Percentiles rank a stretch among this genome's conserved stretches.
Conservation (phyloP, 192 early-diverging fungal genomes). For the Coemansia aciculifera region DNA sequence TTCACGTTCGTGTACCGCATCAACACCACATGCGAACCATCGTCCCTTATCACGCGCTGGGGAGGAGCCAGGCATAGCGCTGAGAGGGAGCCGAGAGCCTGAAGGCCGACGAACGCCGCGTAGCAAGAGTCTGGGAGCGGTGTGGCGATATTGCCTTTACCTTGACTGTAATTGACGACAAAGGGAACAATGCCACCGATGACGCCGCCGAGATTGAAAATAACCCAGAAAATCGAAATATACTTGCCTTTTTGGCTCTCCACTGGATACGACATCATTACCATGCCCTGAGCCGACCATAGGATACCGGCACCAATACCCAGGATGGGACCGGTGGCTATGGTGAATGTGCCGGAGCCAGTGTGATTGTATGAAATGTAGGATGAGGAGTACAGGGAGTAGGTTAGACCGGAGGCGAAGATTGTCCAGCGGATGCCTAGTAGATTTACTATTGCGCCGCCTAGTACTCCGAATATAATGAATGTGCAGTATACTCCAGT, state of each 20-base stretch:
- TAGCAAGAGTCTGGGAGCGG: conserved; percentile 71
- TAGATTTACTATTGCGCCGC: conserved; percentile 72
- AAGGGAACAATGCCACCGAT: conserved; percentile 67
- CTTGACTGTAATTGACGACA: conserved; percentile 57
- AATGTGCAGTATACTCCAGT: conserved; percentile 71
- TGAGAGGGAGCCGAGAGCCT: conserved; percentile 62
- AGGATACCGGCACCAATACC: conserved; percentile 76
- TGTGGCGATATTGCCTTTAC: conserved; percentile 58
- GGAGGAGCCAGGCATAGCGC: conserved; percentile 62
- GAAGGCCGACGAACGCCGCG: conserved; percentile 68
- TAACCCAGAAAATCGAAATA: conserved; percentile 79
- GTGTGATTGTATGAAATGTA: conserved; percentile 63
- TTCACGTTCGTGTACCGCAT: conserved; percentile 64
- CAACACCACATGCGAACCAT: conserved; percentile 65
- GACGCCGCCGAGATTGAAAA: conserved; percentile 76
- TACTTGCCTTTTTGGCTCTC: conserved; percentile 72
- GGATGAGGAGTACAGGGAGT: conserved; percentile 68
- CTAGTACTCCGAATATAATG: conserved; percentile 67
- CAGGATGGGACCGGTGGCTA: conserved; percentile 71
- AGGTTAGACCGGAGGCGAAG: conserved; percentile 60
- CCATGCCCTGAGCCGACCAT: conserved; percentile 68
- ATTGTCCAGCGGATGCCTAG: conserved; percentile 65
- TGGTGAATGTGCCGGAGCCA: conserved; percentile 57
- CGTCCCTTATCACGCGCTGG: conserved; percentile 58
- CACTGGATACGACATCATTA: conserved; percentile 77